Percentiles rank a stretch among this genome's conserved stretches.
Evolutionary conservation across 2,329 filamentous ascomycete genomes (phyloP).

Genomic region (Eutypella sp.): DNA sequence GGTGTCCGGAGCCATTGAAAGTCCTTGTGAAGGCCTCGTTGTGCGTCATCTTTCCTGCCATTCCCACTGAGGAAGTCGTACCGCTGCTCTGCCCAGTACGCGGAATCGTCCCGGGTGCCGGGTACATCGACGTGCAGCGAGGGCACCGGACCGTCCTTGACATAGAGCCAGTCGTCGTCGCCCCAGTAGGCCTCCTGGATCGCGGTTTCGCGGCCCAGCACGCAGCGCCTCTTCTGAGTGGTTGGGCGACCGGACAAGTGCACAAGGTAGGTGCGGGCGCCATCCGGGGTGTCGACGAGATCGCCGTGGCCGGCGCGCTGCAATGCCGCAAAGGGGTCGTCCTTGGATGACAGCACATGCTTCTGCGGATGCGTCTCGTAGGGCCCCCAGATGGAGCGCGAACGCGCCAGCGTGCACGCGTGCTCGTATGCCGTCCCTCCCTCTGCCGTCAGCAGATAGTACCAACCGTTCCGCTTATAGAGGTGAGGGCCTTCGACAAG

Average conservation of each 20-base stretch:
- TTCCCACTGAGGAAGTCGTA: constrained; percentile 40
- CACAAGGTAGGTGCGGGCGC: constrained; percentile 45
- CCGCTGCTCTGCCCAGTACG: constrained; percentile 44
- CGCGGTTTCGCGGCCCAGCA: constrained; percentile 50
- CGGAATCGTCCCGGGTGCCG: constrained; percentile 38
- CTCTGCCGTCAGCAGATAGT: constrained; percentile 56
- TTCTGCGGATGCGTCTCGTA: constrained; percentile 57
- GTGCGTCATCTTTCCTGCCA: too few relatives aligned
- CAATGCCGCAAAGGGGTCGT: constrained; percentile 42
- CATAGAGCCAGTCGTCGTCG: constrained; percentile 58
- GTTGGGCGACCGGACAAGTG: constrained; percentile 48
- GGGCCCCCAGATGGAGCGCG: constrained; percentile 51
- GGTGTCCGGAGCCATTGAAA: constrained; percentile 56
- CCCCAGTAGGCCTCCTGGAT: constrained; percentile 58
- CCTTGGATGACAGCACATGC: constrained; percentile 50
- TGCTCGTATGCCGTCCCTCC: constrained; percentile 58
- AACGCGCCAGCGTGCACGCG: constrained; percentile 53
- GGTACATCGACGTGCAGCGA: constrained; percentile 49
- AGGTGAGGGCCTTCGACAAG: constrained; percentile 55
- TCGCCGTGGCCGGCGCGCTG: constrained; percentile 51
- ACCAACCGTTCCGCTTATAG: constrained; percentile 54
- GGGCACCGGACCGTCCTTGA: constrained; percentile 53
- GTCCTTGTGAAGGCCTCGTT: constrained; percentile 42
- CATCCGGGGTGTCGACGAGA: constrained; percentile 49
- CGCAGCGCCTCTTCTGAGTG: constrained; percentile 46